Percentiles rank a stretch among this genome's conserved stretches.
These are phyloP conservation scores for Canavalia ensiformis DNA, from an alignment of 306 rosid species.

Conservation along the genomic window DNA sequence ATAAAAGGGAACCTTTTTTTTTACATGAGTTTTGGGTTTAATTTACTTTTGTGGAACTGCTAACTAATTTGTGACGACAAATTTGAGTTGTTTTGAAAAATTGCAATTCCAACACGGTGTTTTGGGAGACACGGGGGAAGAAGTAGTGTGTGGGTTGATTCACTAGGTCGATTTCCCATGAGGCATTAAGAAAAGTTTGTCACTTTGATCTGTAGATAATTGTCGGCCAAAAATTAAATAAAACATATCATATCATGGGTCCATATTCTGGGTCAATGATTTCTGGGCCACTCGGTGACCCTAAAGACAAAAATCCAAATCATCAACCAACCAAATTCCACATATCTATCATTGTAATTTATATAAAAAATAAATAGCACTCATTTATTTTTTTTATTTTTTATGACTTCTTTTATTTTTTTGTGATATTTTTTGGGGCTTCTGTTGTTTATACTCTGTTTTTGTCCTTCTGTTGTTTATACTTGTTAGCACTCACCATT, in stretches of 20 bases:
- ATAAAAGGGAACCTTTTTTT: neutral
- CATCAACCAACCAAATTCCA: conserved; percentile 34
- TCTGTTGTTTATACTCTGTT: neutral
- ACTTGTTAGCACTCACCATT: neutral
- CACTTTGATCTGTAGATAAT: conserved; percentile 17
- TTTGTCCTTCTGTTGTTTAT: neutral
- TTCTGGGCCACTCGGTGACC: conserved; percentile 41
- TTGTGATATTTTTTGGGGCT: neutral
- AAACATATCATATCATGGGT: neutral
- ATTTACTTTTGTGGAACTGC: too few species aligned
- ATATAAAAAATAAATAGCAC: neutral
- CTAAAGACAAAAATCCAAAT: conserved; percentile 41
- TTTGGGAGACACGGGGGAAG: neutral
- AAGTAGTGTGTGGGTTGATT: neutral
- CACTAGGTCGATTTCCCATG: conserved; percentile 19
- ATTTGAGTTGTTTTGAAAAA: neutral
- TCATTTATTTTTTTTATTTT: neutral
- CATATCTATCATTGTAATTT: neutral
- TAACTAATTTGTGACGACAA: too few species aligned
- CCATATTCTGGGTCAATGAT: conserved; percentile 40
- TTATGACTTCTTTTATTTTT: too few species aligned
- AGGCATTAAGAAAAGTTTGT: neutral
- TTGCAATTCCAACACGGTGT: neutral
- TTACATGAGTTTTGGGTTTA: too few species aligned
- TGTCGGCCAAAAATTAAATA: conserved; percentile 20